A percentile compares a stretch with the other conserved stretches of the same genome.
phyloP scores from a whole-genome alignment of 352 stramenopile species.

The Phytophthora citrophthora region DNA sequence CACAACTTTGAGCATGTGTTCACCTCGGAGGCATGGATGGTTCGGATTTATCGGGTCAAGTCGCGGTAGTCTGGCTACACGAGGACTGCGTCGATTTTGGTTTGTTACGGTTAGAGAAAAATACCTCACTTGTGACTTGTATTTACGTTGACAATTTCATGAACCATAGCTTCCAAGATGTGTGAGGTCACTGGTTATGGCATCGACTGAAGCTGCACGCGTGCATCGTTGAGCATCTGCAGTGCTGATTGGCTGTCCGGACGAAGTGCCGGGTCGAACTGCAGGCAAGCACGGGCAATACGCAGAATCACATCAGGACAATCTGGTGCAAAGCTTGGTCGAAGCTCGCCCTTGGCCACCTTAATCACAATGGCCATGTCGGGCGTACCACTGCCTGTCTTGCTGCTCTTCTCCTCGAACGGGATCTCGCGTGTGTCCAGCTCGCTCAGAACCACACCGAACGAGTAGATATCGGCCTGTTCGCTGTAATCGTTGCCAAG shows the following conservation, averaged over 20 bases:
- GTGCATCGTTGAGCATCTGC: conserved; percentile 82
- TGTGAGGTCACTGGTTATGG: background rate
- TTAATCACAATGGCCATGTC: conserved; percentile 91
- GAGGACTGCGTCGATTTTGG: conserved; percentile 14
- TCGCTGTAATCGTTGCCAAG: conserved; percentile 89
- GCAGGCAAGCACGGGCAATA: conserved; percentile 84
- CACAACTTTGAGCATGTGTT: conserved; percentile 92
- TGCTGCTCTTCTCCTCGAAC: conserved; percentile 87
- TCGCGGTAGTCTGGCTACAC: conserved; percentile 25
- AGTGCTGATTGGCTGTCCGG: conserved; percentile 73
- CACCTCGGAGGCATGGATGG: conserved; percentile 93
- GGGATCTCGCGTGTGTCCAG: conserved; percentile 88
- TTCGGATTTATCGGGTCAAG: conserved; percentile 91
- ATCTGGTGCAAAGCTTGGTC: conserved; percentile 72
- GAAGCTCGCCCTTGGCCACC: conserved; percentile 82
- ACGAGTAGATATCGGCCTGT: conserved; percentile 90
- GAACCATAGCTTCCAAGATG: background rate
- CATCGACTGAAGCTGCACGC: conserved; percentile 58
- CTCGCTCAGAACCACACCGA: conserved; percentile 87
- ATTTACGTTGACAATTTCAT: too few species aligned
- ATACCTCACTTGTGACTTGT: background rate
- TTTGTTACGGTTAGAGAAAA: background rate
- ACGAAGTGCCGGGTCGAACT: conserved; percentile 86
- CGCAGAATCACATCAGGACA: conserved; percentile 64
- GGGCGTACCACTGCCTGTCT: conserved; percentile 56